phyloP scores from a whole-genome alignment of 2,329 filamentous ascomycete genomes.

The Sarocladium kiliense region DNA sequence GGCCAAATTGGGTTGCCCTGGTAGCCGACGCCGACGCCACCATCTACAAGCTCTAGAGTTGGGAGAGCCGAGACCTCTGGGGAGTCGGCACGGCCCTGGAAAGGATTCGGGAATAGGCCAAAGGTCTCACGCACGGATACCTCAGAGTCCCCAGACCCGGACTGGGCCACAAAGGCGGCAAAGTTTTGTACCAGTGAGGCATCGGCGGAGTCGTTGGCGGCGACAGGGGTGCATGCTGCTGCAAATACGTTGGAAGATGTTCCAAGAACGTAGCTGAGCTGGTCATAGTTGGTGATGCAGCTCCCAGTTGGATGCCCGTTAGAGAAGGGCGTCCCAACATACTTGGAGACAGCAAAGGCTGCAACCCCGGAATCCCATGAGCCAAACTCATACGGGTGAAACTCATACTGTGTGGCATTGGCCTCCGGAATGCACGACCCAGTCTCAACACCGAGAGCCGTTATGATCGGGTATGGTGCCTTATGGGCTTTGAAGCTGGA shows the following conservation, averaged over 20 bases:
- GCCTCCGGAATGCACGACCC: background rate
- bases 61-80: background rate
- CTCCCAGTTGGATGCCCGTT: background rate
- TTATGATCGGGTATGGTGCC: background rate
- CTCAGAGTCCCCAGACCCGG: background rate
- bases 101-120: conserved; percentile 1
- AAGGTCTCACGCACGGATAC: background rate
- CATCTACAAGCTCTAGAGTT: background rate
- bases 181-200: background rate
- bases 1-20: conserved; percentile 2
- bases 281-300: background rate
- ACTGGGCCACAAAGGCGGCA: background rate
- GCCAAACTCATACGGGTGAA: conserved; percentile 1
- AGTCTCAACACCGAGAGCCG: background rate
- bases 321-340: background rate
- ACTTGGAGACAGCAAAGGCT: conserved; percentile 2
- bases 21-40: background rate
- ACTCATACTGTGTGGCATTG: conserved; percentile 1
- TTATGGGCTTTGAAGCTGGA: background rate
- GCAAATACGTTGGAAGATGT: background rate
- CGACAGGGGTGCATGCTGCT: background rate
- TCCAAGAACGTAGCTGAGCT: conserved; percentile 1
- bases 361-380: background rate
- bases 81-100: background rate
- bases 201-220: background rate